Base-by-base conservation (phyloP, 2,329 filamentous ascomycete genomes). In the Paramyrothecium sp. region DNA sequence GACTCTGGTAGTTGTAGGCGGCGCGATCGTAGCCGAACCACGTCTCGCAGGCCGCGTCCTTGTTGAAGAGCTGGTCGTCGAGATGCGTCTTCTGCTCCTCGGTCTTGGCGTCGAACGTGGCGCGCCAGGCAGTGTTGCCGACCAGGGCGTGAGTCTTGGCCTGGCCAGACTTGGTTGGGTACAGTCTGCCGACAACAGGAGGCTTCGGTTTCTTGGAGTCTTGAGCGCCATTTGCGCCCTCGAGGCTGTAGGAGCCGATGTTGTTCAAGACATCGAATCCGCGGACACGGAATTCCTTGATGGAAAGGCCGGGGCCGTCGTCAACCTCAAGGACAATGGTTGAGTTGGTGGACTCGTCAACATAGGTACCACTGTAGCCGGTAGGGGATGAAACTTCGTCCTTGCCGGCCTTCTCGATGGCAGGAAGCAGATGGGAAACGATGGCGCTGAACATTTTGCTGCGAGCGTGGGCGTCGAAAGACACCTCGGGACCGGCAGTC, bases 331-430 rank as follows among this genome's bases (percentile, higher is more conserved):
- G 66, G 0, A 69, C 69, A 16, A 81, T 62, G 16, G 65, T 75
- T 0, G 78, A 78, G 64, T 78, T 75, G 19, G 68, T 74, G 1
- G 58, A 58, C 8, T 62, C 60, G 41, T 80, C 73, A 1, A 55
- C 54, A 57, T 78, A 81, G 0, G 67, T 72, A 23, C 78, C 78
- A 0, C 62, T 71, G 56, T 73, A 73, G 0, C 56, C 60, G 3
- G 57, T 23, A 33, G 58, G 34, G 0, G 55, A 30, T 13, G 53
- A 53, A 0, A 73, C 71, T 49, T 80, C 70, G 7, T 69, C 65
- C 17, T 73, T 72, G 8, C 76, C 71, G 1, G 76, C 77, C 21
- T 71, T 63, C 44, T 81, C 78, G 8, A 81, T 57, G 1, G 73
- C 77, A 0, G 76, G 76, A 0, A 81, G 56, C 0, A 81, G 60